Percentiles rank a stretch among this genome's conserved stretches.
phyloP scores from a whole-genome alignment of 2,329 filamentous ascomycete species.

The Aureobasidium sp. region DNA sequence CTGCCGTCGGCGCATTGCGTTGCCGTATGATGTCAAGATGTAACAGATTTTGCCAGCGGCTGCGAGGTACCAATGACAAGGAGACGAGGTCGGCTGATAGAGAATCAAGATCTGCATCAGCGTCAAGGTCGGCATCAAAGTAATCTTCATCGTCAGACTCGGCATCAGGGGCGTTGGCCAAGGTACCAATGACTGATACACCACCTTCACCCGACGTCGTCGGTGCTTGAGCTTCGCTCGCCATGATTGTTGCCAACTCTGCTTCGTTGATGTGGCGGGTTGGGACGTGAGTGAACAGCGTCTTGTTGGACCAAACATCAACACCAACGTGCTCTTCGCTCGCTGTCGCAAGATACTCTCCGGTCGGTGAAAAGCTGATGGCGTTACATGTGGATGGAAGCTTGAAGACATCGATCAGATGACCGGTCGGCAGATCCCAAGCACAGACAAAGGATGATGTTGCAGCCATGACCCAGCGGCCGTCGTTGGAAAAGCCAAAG shows the following conservation, averaged over 20 bases:
- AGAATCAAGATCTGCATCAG: slow-evolving; percentile 23
- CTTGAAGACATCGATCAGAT: slow-evolving; percentile 86
- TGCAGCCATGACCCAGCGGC: slow-evolving; percentile 85
- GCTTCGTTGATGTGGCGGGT: slow-evolving; percentile 77
- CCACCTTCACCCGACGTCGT: slow-evolving; percentile 79
- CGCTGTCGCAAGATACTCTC: slow-evolving; percentile 89
- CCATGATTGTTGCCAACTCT: slow-evolving; percentile 58
- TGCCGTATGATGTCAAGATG: slow-evolving; percentile 85
- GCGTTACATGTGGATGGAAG: slow-evolving; percentile 73
- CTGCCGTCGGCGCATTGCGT: slow-evolving; percentile 88
- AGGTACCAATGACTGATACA: slow-evolving; percentile 67
- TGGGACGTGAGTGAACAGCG: slow-evolving; percentile 80
- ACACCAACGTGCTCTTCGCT: slow-evolving; percentile 77
- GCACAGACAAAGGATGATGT: slow-evolving; percentile 75
- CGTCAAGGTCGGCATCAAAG: slow-evolving; percentile 39
- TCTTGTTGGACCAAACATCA: slow-evolving; percentile 93
- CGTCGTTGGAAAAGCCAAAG: slow-evolving; percentile 74
- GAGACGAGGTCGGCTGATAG: slow-evolving; percentile 78
- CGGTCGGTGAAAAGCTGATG: slow-evolving; percentile 79
- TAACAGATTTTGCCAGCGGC: slow-evolving; percentile 87
- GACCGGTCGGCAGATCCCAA: slow-evolving; percentile 93
- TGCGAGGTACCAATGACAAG: slow-evolving; percentile 80
- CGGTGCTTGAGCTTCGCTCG: slow-evolving; percentile 34
- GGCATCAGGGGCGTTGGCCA: slow-evolving; percentile 49
- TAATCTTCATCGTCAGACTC: slow-evolving; percentile 47